Percentiles rank a stretch among this genome's conserved stretches.
These are phyloP conservation scores for Cadophora malorum DNA, from an alignment of 2,329 filamentous ascomycete genomes.

Conservation along the genomic window DNA sequence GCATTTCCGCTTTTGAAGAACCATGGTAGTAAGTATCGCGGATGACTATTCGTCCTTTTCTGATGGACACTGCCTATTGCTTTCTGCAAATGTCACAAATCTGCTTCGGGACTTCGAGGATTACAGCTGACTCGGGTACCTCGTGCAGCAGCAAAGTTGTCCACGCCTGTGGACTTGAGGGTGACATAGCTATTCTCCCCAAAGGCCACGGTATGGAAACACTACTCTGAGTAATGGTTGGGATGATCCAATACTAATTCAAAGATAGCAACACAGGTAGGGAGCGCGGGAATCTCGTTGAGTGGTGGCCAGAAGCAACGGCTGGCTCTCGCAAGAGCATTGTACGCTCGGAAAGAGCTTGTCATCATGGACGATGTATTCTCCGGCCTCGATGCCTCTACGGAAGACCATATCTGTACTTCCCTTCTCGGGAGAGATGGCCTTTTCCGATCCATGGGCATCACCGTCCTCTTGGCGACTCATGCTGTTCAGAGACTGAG, in stretches of 20 bases:
- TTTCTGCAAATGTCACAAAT: neutral
- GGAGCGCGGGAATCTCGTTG: slow-evolving; percentile 45
- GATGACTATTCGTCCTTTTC: neutral
- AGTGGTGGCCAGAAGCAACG: slow-evolving; percentile 43
- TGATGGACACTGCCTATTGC: neutral
- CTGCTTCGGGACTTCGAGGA: neutral
- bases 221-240: neutral
- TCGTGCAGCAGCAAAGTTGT: slow-evolving; percentile 57
- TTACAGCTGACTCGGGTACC: neutral
- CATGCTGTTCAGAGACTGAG: slow-evolving; percentile 44
- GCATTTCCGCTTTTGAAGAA: slow-evolving; percentile 51
- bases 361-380: slow-evolving; percentile 44
- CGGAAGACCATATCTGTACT: slow-evolving; percentile 39
- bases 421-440: slow-evolving; percentile 34
- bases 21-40: slow-evolving; percentile 57
- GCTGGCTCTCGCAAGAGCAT: slow-evolving; percentile 64
- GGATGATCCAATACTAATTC: slow-evolving; percentile 9
- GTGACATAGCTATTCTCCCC: slow-evolving; percentile 68
- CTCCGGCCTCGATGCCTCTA: slow-evolving; percentile 40
- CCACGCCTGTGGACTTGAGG: slow-evolving; percentile 66
- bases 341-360: slow-evolving; percentile 47
- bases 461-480: slow-evolving; percentile 49
- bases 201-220: slow-evolving; percentile 64
- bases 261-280: slow-evolving; percentile 35
- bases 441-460: slow-evolving; percentile 38